Conservation (phyloP, 345 rosid species). For the Eucalyptus fibrosa region DNA sequence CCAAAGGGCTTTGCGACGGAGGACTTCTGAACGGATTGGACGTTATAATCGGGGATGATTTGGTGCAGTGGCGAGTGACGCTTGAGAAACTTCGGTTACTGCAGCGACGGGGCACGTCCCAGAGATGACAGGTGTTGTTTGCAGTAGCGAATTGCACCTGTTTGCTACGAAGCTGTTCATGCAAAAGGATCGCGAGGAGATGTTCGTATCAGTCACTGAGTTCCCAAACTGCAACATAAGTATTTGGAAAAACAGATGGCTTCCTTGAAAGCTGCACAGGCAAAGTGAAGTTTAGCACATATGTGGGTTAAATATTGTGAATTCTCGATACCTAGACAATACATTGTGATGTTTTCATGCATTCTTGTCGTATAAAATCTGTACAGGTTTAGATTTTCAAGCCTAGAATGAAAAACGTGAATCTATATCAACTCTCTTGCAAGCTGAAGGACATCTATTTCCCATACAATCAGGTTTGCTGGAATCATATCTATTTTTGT, state of each 20-base stretch:
- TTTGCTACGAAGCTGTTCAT: not conserved
- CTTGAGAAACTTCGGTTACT: not conserved
- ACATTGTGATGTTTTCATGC: no score
- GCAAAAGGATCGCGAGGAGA: not conserved
- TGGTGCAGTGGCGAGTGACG: not conserved
- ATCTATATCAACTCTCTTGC: no score
- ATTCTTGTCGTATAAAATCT: no score
- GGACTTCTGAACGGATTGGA: not conserved
- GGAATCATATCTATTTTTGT: no score
- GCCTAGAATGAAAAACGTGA: no score
- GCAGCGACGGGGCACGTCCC: not conserved
- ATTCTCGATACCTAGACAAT: no score
- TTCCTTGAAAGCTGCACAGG: not conserved
- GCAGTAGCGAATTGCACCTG: not conserved
- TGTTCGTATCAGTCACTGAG: not conserved
- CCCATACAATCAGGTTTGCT: no score
- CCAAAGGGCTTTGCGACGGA: not conserved
- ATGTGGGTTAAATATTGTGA: not conserved
- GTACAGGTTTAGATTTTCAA: no score
- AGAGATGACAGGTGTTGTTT: not conserved
- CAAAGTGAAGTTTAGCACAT: not conserved
- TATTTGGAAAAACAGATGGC: not conserved
- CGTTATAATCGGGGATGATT: not conserved
- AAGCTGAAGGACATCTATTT: no score
- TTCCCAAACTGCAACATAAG: not conserved